These are phyloP conservation scores for Roridomyces roridus DNA, from an alignment of 768 basidiomycete species.

Conservation along the genomic window DNA sequence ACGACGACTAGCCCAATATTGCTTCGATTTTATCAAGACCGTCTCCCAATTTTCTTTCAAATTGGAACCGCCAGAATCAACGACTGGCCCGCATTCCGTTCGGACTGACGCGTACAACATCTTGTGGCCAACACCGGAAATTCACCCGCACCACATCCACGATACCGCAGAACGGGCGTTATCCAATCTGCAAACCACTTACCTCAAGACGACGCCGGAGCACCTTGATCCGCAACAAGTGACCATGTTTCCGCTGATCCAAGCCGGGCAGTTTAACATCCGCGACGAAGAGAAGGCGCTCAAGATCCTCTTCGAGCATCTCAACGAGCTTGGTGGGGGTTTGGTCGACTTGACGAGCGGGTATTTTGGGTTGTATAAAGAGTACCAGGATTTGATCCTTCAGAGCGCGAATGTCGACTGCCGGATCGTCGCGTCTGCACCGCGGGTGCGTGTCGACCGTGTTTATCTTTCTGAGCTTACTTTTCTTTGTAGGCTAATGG, in stretches of 20 bases:
- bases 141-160: conserved; percentile 76
- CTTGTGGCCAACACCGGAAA: conserved; percentile 69
- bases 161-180: conserved; percentile 62
- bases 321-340: conserved; percentile 31
- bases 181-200: conserved; percentile 60
- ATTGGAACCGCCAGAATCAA: conserved; percentile 37
- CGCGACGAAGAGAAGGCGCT: conserved; percentile 83
- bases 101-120: conserved; percentile 54
- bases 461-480: not conserved
- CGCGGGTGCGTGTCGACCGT: conserved; percentile 63
- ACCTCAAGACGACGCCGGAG: conserved; percentile 18
- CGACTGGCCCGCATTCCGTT: conserved; percentile 35
- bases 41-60: conserved; percentile 78
- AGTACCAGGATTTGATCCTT: conserved; percentile 79
- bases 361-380: conserved; percentile 87
- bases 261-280: conserved; percentile 87
- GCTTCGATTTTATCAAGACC: conserved; percentile 74
- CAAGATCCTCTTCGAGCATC: conserved; percentile 59
- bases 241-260: conserved; percentile 81
- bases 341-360: conserved; percentile 88
- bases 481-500: conserved; percentile 86
- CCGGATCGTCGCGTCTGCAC: conserved; percentile 84
- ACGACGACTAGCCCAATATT: conserved; percentile 77
- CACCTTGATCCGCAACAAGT: conserved; percentile 43
- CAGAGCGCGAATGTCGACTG: conserved; percentile 60